Conservation (phyloP, 2,329 filamentous ascomycete genomes). For the Scolecobasidium constrictum region DNA sequence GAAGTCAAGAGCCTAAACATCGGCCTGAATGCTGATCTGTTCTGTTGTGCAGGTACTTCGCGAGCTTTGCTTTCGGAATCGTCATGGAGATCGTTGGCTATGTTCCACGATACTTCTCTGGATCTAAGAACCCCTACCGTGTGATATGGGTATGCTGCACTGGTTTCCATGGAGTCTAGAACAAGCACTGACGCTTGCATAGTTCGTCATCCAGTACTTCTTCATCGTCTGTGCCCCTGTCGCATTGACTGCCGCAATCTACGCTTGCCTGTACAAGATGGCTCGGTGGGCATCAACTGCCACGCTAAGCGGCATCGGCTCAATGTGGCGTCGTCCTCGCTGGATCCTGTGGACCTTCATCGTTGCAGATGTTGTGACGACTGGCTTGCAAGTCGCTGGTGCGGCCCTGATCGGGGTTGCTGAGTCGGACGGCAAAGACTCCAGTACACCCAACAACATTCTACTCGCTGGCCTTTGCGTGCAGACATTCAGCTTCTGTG, state of each 20-base stretch:
- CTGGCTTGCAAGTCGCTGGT: slow-evolving; percentile 42
- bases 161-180: slow-evolving; percentile 19
- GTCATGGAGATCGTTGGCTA: slow-evolving; percentile 42
- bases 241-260: slow-evolving; percentile 45
- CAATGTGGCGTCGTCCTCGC: slow-evolving; percentile 22
- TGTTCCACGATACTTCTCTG: slow-evolving; percentile 36
- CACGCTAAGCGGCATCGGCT: too few species aligned
- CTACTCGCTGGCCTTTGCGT: slow-evolving; percentile 44
- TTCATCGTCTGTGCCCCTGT: slow-evolving; percentile 50
- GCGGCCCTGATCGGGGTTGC: slow-evolving; percentile 43
- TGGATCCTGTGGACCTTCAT: slow-evolving; percentile 45
- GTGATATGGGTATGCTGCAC: not conserved
- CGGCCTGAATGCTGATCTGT: slow-evolving; percentile 22
- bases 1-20: not conserved
- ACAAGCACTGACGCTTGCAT: slow-evolving; percentile 43
- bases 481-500: slow-evolving; percentile 41
- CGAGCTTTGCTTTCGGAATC: slow-evolving; percentile 33
- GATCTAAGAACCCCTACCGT: slow-evolving; percentile 15
- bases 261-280: slow-evolving; percentile 42
- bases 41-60: slow-evolving; percentile 33
- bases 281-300: too few species aligned
- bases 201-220: slow-evolving; percentile 50
- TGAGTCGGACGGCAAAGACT: slow-evolving; percentile 38
- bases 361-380: slow-evolving; percentile 42
- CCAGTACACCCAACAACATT: slow-evolving; percentile 43